phyloP scores from a whole-genome alignment of 2,329 filamentous ascomycete genomes.

The Fusarium armeniacum region DNA sequence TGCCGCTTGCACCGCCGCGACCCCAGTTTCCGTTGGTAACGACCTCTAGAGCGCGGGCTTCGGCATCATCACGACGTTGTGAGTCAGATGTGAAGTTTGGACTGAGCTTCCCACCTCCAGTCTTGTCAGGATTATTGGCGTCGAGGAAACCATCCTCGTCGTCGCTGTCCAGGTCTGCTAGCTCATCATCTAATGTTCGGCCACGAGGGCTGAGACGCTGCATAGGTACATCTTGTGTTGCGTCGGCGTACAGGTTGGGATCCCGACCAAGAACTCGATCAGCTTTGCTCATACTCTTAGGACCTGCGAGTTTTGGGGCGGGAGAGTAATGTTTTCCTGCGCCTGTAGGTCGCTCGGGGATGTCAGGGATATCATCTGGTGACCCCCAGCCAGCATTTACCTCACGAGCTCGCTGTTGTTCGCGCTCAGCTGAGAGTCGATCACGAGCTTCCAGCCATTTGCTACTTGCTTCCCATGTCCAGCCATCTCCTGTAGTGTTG shows the following conservation, averaged over 20 bases:
- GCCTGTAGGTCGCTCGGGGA: conserved; percentile 43
- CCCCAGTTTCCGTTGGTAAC: conserved; percentile 58
- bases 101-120: conserved; percentile 55
- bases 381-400: conserved; percentile 76
- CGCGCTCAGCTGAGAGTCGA: conserved; percentile 68
- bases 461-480: conserved; percentile 89
- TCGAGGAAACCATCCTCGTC: conserved; percentile 53
- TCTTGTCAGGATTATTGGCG: conserved; percentile 51
- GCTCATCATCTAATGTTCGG: conserved; percentile 60
- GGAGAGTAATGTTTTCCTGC: conserved; percentile 55
- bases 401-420: conserved; percentile 74
- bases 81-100: conserved; percentile 56
- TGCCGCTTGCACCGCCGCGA: conserved; percentile 59
- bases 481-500: conserved; percentile 92
- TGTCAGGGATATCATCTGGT: conserved; percentile 49
- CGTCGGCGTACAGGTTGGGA: conserved; percentile 68
- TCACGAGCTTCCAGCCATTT: conserved; percentile 82
- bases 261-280: conserved; percentile 71
- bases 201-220: conserved; percentile 63
- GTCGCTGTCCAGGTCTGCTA: conserved; percentile 57
- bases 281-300: conserved; percentile 66
- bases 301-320: conserved; percentile 40
- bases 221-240: conserved; percentile 61
- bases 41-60: conserved; percentile 63
- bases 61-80: conserved; percentile 57